These are phyloP conservation scores for Scytalidium lignicola DNA, from an alignment of 2,329 filamentous ascomycete genomes.

Conservation along the genomic window DNA sequence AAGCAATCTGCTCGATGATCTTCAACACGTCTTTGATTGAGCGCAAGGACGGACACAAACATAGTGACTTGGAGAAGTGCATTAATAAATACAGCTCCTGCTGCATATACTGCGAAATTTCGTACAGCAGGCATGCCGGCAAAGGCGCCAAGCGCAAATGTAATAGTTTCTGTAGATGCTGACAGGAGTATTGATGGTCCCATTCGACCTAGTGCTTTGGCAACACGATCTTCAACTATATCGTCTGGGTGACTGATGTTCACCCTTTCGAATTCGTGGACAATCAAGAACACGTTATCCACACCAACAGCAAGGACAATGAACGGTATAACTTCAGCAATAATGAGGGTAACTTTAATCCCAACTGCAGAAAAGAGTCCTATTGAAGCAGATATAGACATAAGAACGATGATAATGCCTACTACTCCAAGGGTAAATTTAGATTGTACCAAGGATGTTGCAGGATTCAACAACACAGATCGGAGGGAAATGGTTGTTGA, in stretches of 20 bases:
- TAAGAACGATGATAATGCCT: slow-evolving; percentile 90
- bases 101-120: slow-evolving; percentile 95
- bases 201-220: slow-evolving; percentile 88
- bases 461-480: slow-evolving; percentile 75
- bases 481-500: slow-evolving; percentile 76
- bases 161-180: slow-evolving; percentile 88
- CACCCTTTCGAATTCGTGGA: slow-evolving; percentile 94
- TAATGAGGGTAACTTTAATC: slow-evolving; percentile 93
- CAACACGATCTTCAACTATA: slow-evolving; percentile 78
- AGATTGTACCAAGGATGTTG: slow-evolving; percentile 83
- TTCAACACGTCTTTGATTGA: slow-evolving; percentile 90
- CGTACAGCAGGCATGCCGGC: slow-evolving; percentile 97
- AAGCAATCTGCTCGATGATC: slow-evolving; percentile 85
- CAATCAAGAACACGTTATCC: slow-evolving; percentile 98
- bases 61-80: slow-evolving; percentile 95
- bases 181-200: slow-evolving; percentile 95
- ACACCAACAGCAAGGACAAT: slow-evolving; percentile 94
- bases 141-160: slow-evolving; percentile 86
- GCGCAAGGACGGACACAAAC: slow-evolving; percentile 85
- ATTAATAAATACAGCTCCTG: slow-evolving; percentile 94
- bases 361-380: slow-evolving; percentile 89
- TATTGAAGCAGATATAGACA: slow-evolving; percentile 95
- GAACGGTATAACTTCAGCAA: slow-evolving; percentile 97
- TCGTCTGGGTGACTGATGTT: slow-evolving; percentile 90
- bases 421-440: slow-evolving; percentile 95